Evolutionary conservation across 371 early-diverging fungal genomes (phyloP), one percentile per base, ranked within the genome.

Genomic region (Mortierella sp.): DNA sequence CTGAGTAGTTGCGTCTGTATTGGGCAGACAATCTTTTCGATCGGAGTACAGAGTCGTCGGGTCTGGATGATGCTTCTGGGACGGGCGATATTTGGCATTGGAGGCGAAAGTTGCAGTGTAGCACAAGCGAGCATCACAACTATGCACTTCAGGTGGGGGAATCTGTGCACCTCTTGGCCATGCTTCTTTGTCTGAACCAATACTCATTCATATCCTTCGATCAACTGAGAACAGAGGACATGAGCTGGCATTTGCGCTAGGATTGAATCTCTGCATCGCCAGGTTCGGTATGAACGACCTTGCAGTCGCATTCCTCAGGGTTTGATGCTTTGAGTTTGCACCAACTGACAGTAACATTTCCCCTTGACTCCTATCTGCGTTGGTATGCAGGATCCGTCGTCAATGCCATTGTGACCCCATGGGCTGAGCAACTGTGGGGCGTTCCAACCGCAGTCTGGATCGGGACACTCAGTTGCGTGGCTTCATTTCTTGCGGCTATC

Each of bases 71-170:
- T 91, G 85, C 62, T 89, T 3, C 51, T 82, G 19, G 94, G 92
- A 21, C 80, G 92, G 14, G 70, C 88, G 27, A 51, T 91, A 18
- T 87, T 89, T 82, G 94, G 92, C 23, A 72, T 91, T 13, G 94
- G 92, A 0, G 91, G 91, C 30, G 92, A 91, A 61, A 82, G 85
- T 38, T 83, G 90, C 55, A 87, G 88, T 57, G 89, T 91, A n/a
- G 84, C 85, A 8, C 84, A 87, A 64, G 79, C 73, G 12, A 73
- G 67, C 46, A 73, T 73, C 34, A 73, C 73, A 6, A 67, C 73
- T 18, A 67, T 50, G 57, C 57, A 67, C 26, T 73, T 73, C 38
- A 58, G 68, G 73, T 73, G 53, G 39, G 27, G 28, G n/a, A 14
- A 9, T 10, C 13, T 38, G 26, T 18, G 14, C 16, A 8, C n/a